These are phyloP conservation scores for Kondoa subrosea DNA, from an alignment of 768 basidiomycete species.

Conservation along the genomic window DNA sequence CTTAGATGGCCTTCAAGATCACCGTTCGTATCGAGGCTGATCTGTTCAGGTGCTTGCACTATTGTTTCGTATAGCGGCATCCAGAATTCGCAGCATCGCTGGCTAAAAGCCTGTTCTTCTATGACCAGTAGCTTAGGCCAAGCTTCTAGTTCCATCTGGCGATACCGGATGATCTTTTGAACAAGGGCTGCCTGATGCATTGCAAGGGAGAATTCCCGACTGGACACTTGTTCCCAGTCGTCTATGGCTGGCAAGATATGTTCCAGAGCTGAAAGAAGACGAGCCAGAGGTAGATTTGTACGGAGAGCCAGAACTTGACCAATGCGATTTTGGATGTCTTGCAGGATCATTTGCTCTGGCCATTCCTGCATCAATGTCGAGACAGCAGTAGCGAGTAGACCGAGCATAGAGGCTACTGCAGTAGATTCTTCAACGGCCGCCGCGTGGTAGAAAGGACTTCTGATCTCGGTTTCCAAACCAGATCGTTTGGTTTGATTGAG, in stretches of 20 bases:
- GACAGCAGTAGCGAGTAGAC: background rate
- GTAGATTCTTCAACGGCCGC: background rate
- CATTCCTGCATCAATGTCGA: background rate
- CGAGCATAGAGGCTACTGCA: background rate
- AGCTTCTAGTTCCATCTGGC: slow-evolving; percentile 68
- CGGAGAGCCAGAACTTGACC: background rate
- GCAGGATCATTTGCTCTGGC: slow-evolving; percentile 5
- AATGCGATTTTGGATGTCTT: background rate
- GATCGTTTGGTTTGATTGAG: no score
- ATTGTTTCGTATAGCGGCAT: slow-evolving; percentile 70
- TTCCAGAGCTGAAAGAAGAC: slow-evolving; percentile 63
- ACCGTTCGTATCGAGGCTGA: slow-evolving; percentile 6
- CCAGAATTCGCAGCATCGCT: slow-evolving; percentile 58
- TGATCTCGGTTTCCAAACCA: no score
- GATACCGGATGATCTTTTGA: slow-evolving; percentile 67
- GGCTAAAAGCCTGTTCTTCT: slow-evolving; percentile 39
- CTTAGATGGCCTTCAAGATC: slow-evolving; percentile 33
- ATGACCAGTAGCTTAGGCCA: slow-evolving; percentile 68
- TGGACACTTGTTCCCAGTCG: slow-evolving; percentile 95
- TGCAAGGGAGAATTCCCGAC: slow-evolving; percentile 66
- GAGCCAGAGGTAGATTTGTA: slow-evolving; percentile 46
- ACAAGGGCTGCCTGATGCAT: slow-evolving; percentile 49
- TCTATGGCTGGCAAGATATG: slow-evolving; percentile 68
- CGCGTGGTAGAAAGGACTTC: background rate
- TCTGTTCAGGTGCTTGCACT: slow-evolving; percentile 40